Base-by-base conservation (phyloP, 2,329 filamentous ascomycete species). In the Colletotrichum eleusines region DNA sequence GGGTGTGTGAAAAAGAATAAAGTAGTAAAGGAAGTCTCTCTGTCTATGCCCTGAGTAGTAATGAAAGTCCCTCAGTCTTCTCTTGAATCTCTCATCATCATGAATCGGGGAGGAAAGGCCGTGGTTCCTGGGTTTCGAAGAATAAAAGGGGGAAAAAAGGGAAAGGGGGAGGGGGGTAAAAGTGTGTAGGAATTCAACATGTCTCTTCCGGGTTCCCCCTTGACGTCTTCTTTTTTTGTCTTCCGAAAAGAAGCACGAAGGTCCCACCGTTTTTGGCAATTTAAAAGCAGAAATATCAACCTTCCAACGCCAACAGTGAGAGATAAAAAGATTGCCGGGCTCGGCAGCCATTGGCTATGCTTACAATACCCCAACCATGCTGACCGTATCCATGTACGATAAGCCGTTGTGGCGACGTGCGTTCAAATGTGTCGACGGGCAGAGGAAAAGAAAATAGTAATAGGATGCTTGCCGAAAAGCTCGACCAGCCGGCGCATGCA, bases 111-210 rank as follows among this genome's bases (percentile, higher is more conserved):
- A 42, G 38, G 33, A 48, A 31, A 72, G 71, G 69, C 69, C 64
- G 69, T 72, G 66, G 59, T 69, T 73, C 72, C 73, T 69, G 72
- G 67, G 74, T 75, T 70, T 76, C 74, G 73, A 76, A 74, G 71
- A 74, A 73, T 58, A 57, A 65, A 73, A 74, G 73, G 33, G 75
- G 48, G 20, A 63, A 53, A 76, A 42, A 48, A 42, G 18, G 6
- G 58, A 59, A 55, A 66, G n/a, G n/a, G n/a, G n/a, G n/a, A n/a
- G n/a, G n/a, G 46, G 50, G 67, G 53, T 66, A 46, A 69, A 69
- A 69, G 69, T 60, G 59, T 61, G 58, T 35, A 58, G 60, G 63
- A 35, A 42, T 57, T 58, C 66, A 42, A 69, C 69, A 46, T 61
- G 42, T 72, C 66, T 69, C 38, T 57, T 69, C 66, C 60, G 26